Base-by-base conservation (phyloP, 306 rosid genomes). In the Mimosa bimucronata region DNA sequence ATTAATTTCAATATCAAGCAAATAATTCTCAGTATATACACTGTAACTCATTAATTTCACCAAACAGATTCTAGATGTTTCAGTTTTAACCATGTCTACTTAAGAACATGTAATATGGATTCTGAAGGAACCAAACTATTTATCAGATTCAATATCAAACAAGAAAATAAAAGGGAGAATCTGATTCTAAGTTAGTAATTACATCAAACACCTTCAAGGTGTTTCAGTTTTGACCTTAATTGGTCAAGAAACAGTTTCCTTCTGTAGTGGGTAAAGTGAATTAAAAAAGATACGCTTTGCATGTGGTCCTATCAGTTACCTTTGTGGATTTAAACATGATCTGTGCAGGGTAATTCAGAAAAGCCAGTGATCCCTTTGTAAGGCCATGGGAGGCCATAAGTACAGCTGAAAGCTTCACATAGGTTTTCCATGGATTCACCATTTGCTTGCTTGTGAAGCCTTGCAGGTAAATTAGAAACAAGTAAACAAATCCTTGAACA, bases 391-490 rank as follows among this genome's bases (percentile, higher is more conserved):
- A 96, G 23, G 97, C 99, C 99, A 96, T 91, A 6, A 93, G 91
- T 4, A 96, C 98, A 67, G 89, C 98, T 77, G 99, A 93, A 67
- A 96, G 97, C 88, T 96, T 96, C 83, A 91, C 93, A 77, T 96
- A 96, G 52, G 99, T 96, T 88, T 91, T 93, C 99, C 99, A 96
- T 71, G 99, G 98, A 34, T 96, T 96, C 85, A 93, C 97, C 99
- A 96, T 91, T 87, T 93, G 98, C 90, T 93, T 93, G 83, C 91
- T 88, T 50, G 93, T 86, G 91, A 96, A 96, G 76, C 98, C 99
- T 91, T 93, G 98, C 30, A 96, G 88, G 83, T 89, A 89, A 75
- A 96, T 92, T 85, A 96, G 89, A 79, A 85, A 86, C 29, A 96
- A 91, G 83, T 96, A 96, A 62, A 96, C 99, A 86, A 96, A 93